Evolutionary conservation across 495 filamentous ascomycete species (phyloP), one percentile per base, ranked within the genome.

Genomic region (Corynascus novoguineensis): DNA sequence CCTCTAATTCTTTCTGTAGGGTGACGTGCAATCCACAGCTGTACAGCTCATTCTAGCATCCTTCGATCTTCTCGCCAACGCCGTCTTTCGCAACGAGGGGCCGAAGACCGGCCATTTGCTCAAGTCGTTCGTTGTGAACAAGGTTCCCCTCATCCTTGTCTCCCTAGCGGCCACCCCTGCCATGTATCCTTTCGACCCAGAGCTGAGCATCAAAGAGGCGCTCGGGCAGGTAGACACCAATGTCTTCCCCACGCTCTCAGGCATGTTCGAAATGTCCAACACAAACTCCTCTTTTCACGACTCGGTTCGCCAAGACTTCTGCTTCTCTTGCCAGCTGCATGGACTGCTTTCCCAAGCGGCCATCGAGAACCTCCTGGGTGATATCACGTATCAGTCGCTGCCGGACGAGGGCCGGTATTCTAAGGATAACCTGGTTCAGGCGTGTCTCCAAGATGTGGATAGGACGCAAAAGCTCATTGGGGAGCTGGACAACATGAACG

Each of bases 121-220:
- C 55, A 85, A 90, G 44, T 93, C 90, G 11, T 98, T 93, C 64
- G 78, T 97, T 4, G 87, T 93, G 56, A 97, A 98, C 75, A 96
- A 96, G 68, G 74, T 97, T 4, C 93, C 95, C 0, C 64, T 86
- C 6, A 84, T 97, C 21, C 76, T 98, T 10, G 75, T 79, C 10
- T 80, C 83, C 25, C 80, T 95, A 53, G 75, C 75, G 2, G 64
- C 73, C 32, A 75, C 75, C 1, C 62, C 66, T 45, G 12, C 57
- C 44, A 73, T 76, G 64, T 89, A 87, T 70, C 81, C 84, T 0
- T 72, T 91, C 38, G 82, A 86, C 6, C 71, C 88, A 46, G 88
- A 93, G 64, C 73, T 83, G 56, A 95, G 87, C 69, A 89, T 96
- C 61, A 85, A 84, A 19, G 83, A 89, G 65, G 90, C 90, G 0